Evolutionary conservation across 257 asterid species (phyloP).

Genomic region (Marsdenia floribunda): DNA sequence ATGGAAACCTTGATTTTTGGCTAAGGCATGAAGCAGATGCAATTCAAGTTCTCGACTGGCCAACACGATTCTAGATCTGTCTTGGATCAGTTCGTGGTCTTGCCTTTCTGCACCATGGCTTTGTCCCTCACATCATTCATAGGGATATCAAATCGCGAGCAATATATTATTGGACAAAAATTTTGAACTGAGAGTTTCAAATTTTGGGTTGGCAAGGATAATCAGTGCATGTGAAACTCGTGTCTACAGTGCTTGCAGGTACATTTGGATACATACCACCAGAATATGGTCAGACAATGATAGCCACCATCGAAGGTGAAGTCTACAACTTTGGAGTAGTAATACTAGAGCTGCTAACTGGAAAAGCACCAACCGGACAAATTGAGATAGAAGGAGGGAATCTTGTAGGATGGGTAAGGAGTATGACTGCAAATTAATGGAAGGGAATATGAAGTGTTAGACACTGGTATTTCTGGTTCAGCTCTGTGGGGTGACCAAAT

Average conservation of each 20-base stretch:
- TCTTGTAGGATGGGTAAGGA: conserved; percentile 82
- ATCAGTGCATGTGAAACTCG: conserved; percentile 81
- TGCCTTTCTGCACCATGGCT: conserved; percentile 74
- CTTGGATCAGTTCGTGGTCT: conserved; percentile 63
- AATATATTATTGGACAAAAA: conserved; percentile 53
- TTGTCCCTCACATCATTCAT: conserved; percentile 76
- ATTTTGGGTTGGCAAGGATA: conserved; percentile 69
- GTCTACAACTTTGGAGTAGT: conserved; percentile 87
- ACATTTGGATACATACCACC: conserved; percentile 56
- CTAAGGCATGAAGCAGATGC: conserved; percentile 42
- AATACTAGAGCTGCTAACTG: conserved; percentile 74
- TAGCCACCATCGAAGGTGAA: conserved; percentile 42
- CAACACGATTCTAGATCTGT: conserved; percentile 64
- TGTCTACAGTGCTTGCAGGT: conserved; percentile 70
- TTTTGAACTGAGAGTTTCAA: conserved; percentile 60
- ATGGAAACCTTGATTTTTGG: conserved; percentile 78
- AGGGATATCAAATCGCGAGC: conserved; percentile 79
- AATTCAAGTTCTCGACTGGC: conserved; percentile 48
- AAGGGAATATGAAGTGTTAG: conserved; percentile 38
- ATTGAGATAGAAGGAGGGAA: conserved; percentile 79
- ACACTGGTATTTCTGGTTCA: conserved; percentile 21
- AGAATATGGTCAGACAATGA: too few relatives aligned
- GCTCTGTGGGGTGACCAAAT: conserved; percentile 39
- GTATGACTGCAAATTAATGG: conserved; percentile 54
- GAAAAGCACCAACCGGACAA: conserved; percentile 63